Conservation (phyloP, 2,329 filamentous ascomycete species). For the Aschersonia sp. region DNA sequence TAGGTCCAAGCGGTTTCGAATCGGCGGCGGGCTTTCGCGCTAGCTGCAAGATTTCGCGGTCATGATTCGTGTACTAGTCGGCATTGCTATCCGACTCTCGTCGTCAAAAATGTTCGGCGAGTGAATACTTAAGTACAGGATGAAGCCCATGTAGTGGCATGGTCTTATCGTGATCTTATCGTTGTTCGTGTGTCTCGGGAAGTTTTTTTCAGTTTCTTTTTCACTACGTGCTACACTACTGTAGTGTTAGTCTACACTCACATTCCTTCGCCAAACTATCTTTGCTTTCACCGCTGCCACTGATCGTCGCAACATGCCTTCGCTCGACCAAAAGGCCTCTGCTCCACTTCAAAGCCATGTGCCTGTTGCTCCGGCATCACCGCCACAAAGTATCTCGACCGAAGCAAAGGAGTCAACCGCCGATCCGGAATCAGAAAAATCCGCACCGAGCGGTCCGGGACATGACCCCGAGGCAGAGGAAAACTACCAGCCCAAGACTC, state of each 20-base stretch:
- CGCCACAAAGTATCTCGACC: background rate
- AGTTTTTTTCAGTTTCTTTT: no score
- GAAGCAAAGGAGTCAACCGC: background rate
- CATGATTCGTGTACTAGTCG: background rate
- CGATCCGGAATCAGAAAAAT: slow-evolving; percentile 8
- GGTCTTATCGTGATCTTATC: no score
- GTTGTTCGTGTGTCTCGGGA: no score
- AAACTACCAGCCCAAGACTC: slow-evolving; percentile 35
- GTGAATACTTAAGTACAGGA: no score
- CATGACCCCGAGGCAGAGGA: slow-evolving; percentile 17
- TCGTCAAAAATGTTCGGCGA: no score
- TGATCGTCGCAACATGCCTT: background rate
- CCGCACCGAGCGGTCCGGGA: slow-evolving; percentile 5
- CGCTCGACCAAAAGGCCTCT: background rate
- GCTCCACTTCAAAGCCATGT: background rate
- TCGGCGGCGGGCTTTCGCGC: background rate
- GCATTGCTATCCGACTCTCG: background rate
- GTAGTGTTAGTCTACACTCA: no score
- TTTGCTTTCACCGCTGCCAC: no score
- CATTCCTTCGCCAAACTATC: no score
- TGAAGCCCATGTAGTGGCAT: no score
- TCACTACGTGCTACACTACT: no score
- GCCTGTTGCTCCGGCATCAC: background rate
- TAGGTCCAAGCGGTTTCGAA: background rate
- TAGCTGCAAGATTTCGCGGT: background rate